Percentiles rank a stretch among this genome's conserved stretches.
Conservation (phyloP, 768 basidiomycete species). For the Rhodotorula sphaerocarpa region DNA sequence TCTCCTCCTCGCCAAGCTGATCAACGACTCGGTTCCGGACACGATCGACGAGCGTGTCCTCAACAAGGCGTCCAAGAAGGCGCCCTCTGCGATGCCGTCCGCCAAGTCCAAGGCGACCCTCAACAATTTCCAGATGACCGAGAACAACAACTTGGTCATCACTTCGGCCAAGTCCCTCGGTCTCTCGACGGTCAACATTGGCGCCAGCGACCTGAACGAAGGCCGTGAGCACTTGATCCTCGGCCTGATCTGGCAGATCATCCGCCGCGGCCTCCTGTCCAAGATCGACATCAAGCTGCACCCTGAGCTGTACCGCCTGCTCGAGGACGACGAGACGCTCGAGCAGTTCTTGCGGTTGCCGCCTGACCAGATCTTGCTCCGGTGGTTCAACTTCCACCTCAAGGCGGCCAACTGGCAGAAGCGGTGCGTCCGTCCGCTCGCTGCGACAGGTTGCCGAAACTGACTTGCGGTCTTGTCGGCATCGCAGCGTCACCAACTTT, state of each 20-base stretch:
- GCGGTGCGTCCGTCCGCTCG: slow-evolving; percentile 49
- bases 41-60: slow-evolving; percentile 98
- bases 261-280: slow-evolving; percentile 79
- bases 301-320: slow-evolving; percentile 88
- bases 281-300: slow-evolving; percentile 98
- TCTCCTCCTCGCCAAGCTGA: slow-evolving; percentile 90
- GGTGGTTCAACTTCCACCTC: slow-evolving; percentile 99
- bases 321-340: slow-evolving; percentile 94
- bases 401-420: slow-evolving; percentile 88
- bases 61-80: slow-evolving; percentile 73
- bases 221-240: slow-evolving; percentile 93
- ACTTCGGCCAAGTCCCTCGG: slow-evolving; percentile 96
- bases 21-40: slow-evolving; percentile 98
- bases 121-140: slow-evolving; percentile 98
- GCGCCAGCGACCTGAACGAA: slow-evolving; percentile 81
- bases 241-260: slow-evolving; percentile 98
- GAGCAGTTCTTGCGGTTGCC: slow-evolving; percentile 89
- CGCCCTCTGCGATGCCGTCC: slow-evolving; percentile 32
- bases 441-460: background rate
- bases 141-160: slow-evolving; percentile 99
- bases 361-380: slow-evolving; percentile 90
- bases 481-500: slow-evolving; percentile 83
- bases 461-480: background rate
- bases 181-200: slow-evolving; percentile 97
- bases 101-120: slow-evolving; percentile 44